Percentiles rank a stretch among this genome's conserved stretches.
These are phyloP conservation scores for Rhodocollybia butyracea DNA, from an alignment of 768 basidiomycete genomes.

Conservation along the genomic window DNA sequence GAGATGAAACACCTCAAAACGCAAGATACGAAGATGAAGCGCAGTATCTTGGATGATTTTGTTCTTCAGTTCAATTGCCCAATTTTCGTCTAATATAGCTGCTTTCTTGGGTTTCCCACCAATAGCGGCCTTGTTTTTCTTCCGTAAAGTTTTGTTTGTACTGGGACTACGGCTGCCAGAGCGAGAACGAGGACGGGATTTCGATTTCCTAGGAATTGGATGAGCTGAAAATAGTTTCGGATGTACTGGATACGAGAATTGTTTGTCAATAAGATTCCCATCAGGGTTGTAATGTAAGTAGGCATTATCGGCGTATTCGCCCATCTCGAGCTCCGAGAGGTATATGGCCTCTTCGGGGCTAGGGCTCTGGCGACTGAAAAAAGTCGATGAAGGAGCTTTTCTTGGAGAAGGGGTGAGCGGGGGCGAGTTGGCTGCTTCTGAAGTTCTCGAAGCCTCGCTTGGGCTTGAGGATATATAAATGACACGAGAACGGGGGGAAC, in stretches of 20 bases:
- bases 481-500: neutral
- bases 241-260: neutral
- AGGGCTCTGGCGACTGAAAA: neutral
- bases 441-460: conserved; percentile 23
- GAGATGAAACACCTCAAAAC: conserved; percentile 52
- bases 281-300: conserved; percentile 33
- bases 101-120: no score
- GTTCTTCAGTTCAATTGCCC: conserved; percentile 39
- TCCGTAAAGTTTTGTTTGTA: neutral
- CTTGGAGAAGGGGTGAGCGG: conserved; percentile 6
- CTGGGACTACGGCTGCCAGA: neutral
- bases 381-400: conserved; percentile 5
- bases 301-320: conserved; percentile 21
- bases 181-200: neutral
- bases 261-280: no score
- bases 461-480: conserved; percentile 18
- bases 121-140: neutral
- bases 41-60: conserved; percentile 41
- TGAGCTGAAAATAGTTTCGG: neutral
- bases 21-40: conserved; percentile 55
- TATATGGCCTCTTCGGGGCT: neutral
- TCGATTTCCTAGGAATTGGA: no score
- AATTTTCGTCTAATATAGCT: conserved; percentile 32
- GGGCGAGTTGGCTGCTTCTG: conserved; percentile 9
- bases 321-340: neutral